A percentile compares a stretch with the other conserved stretches of the same genome.
Conservation (phyloP, 352 stramenopile species). For the Aphanomyces cochlioides region DNA sequence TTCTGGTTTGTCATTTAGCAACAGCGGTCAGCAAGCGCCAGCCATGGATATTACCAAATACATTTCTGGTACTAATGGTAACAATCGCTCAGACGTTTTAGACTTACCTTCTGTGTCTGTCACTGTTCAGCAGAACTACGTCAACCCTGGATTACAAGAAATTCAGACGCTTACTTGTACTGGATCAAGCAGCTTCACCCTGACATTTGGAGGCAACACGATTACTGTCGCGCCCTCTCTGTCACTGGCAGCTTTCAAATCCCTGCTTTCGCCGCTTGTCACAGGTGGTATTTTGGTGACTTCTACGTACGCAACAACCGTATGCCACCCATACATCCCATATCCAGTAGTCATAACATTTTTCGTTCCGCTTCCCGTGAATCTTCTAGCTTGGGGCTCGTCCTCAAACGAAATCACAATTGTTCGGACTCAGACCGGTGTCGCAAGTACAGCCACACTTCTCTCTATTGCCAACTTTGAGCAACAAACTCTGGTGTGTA, state of each 20-base stretch:
- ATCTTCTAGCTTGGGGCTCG: constrained; percentile 48
- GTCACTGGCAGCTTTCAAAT: constrained; percentile 50
- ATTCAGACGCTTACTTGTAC: constrained; percentile 59
- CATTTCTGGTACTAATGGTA: constrained; percentile 51
- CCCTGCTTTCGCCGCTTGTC: constrained; percentile 52
- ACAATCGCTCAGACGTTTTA: constrained; percentile 51
- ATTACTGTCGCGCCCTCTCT: constrained; percentile 40
- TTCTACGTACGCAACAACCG: constrained; percentile 33
- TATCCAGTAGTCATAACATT: constrained; percentile 59
- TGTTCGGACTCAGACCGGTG: constrained; percentile 55
- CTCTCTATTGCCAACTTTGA: constrained; percentile 58
- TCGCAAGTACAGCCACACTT: constrained; percentile 33
- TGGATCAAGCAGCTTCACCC: constrained; percentile 44
- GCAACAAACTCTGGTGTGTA: constrained; percentile 51
- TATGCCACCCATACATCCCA: constrained; percentile 55
- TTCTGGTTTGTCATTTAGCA: constrained; percentile 39
- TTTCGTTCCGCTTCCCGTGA: constrained; percentile 45
- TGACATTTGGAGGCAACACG: constrained; percentile 37
- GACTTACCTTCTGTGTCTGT: constrained; percentile 51
- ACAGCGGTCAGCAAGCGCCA: constrained; percentile 51
- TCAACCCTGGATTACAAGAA: constrained; percentile 68
- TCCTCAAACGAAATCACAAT: constrained; percentile 64
- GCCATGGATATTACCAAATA: constrained; percentile 54
- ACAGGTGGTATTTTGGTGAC: constrained; percentile 42
- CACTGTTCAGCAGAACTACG: constrained; percentile 44